A percentile compares a stretch with the other conserved stretches of the same genome.
phyloP scores from a whole-genome alignment of 768 basidiomycete species.

The Tricholoma matsutake region DNA sequence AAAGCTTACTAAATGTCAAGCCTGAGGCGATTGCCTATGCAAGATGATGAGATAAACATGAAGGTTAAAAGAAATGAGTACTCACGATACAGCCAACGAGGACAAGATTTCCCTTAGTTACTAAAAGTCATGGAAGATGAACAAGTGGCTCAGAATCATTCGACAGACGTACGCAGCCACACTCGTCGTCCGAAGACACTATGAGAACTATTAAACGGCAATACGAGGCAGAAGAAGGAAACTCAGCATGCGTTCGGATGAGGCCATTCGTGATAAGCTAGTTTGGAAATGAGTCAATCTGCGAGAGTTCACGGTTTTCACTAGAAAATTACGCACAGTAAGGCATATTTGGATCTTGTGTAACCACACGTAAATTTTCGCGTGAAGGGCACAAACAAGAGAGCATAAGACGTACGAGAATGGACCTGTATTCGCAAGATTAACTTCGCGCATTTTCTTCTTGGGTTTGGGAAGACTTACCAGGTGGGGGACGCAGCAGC shows the following conservation, averaged over 20 bases:
- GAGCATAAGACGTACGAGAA: not conserved
- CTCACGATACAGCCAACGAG: conserved; percentile 19
- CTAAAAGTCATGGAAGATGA: conserved; percentile 3
- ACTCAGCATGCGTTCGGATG: conserved; percentile 25
- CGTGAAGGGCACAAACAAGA: not conserved
- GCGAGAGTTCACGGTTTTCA: not conserved
- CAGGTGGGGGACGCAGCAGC: not conserved
- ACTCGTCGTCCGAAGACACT: conserved; percentile 27
- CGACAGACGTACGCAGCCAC: conserved; percentile 20
- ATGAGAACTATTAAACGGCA: not conserved
- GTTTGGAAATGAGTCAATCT: not conserved
- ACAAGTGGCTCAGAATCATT: not conserved
- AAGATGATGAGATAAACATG: not conserved
- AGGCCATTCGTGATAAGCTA: conserved; percentile 26
- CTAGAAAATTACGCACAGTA: conserved; percentile 18
- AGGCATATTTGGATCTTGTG: conserved; percentile 23
- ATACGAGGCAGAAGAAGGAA: no score
- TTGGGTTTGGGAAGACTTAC: not conserved
- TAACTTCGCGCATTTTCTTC: not conserved
- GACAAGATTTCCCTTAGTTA: conserved; percentile 15
- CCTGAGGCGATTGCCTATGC: conserved; percentile 12
- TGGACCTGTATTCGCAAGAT: not conserved
- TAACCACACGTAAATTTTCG: not conserved
- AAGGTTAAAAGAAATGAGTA: not conserved
- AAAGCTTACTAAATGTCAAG: conserved; percentile 14